Base-by-base conservation (phyloP, 345 rosid species). In the Psidium friedrichsthalianum region DNA sequence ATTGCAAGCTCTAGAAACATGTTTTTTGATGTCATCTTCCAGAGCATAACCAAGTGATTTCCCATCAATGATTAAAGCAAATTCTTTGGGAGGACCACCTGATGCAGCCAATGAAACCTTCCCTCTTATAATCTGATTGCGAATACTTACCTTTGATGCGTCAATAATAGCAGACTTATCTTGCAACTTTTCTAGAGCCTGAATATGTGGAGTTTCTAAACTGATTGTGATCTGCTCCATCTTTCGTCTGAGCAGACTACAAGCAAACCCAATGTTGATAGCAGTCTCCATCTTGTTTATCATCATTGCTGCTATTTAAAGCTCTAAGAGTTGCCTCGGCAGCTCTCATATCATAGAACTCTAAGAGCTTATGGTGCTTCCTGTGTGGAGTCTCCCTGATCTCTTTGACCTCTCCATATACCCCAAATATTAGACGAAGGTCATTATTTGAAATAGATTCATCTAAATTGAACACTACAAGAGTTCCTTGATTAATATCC, bases 251-350 rank as follows among this genome's bases (percentile, higher is more conserved):
- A 96, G 98, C 88, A 96, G 91, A 90, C 99, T 95, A 91, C 99
- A 95, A 40, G 99, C 91, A 64, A 89, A 90, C 74, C 99, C 99
- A 89, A 96, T 96, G 88, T 95, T 95, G 92, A 96, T 96, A 84
- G 99, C 99, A 83, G 99, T 96, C 90, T 95, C 98, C 98, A 95
- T 94, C 90, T 96, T 96, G 91, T 96, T n/a, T n/a, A n/a, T n/a
- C n/a, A n/a, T n/a, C n/a, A n/a, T n/a, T n/a, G n/a, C n/a, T n/a
- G n/a, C n/a, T n/a, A n/a, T n/a, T n/a, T n/a, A n/a, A n/a, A n/a
- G n/a, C n/a, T n/a, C n/a, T n/a, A n/a, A n/a, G n/a, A n/a, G n/a
- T n/a, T n/a, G n/a, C n/a, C n/a, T n/a, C n/a, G n/a, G n/a, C n/a
- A n/a, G n/a, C n/a, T n/a, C n/a, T n/a, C n/a, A n/a, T n/a, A n/a